Base-by-base conservation (phyloP, 2,329 filamentous ascomycete genomes). In the Septoria petroselini region DNA sequence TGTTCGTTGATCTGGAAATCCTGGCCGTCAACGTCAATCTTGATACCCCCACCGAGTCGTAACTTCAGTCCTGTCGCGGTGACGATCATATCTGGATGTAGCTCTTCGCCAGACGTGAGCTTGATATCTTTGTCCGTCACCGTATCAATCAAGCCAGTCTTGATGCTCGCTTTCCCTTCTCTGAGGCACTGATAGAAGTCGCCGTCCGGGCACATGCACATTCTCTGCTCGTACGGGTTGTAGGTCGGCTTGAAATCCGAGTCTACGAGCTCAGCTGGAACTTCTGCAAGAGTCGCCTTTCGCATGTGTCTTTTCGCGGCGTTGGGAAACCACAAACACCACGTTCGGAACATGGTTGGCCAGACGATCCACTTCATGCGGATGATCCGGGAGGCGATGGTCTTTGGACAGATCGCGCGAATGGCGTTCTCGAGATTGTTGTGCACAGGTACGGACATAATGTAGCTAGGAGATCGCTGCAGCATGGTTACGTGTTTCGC, bases 401-500 rank as follows among this genome's bases (percentile, higher is more conserved):
- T 35, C 25, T 55, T 53, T 23, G 45, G 51, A 54, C 55, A 62
- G 38, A 49, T 54, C 42, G 54, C 48, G 12, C 61, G 57, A 21
- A 62, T 46, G 25, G 54, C 40, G 29, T 50, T 58, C 40, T 66
- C 64, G 21, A 64, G 19, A 8, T 18, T 49, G 41, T 66, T 63
- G 48, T 65, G 56, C 1, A 38, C 35, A 2, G 64, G 63, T n/a
- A 57, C 48, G 15, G 63, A 57, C 41, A 66, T 45, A 46, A 66
- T 48, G 61, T 88, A 91, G 1, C 77, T 79, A 0, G 88, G 88
- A 39, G 83, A 88, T 48, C 88, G 81, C 70, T 94, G 88, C 3
- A 94, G 76, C 80, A 91, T 88, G 1, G 86, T 91, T 21, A 89
- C 82, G 11, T 79, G 77, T 3, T 69, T 70, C 3, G 85, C 86